phyloP scores from a whole-genome alignment of 2,329 filamentous ascomycete genomes.

The Ceratocystis diversiconidia region DNA sequence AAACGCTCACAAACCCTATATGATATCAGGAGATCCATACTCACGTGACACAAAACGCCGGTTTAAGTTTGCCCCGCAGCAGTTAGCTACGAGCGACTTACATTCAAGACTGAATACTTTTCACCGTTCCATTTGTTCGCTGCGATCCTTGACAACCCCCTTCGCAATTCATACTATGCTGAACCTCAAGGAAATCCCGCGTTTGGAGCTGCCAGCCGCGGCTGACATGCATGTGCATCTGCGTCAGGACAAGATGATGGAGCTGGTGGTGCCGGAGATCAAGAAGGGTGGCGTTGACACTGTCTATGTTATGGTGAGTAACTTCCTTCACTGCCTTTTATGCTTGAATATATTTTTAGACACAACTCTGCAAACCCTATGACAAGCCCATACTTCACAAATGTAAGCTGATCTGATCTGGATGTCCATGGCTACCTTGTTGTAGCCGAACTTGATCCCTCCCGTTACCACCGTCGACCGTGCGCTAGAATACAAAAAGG shows the following conservation, averaged over 20 bases:
- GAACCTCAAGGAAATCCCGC: conserved; percentile 26
- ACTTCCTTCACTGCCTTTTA: neutral
- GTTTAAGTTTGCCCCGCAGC: neutral
- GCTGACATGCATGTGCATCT: conserved; percentile 61
- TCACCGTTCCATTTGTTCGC: no score
- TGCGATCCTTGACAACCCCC: neutral
- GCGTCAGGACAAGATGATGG: conserved; percentile 52
- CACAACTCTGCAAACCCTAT: neutral
- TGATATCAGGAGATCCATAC: neutral
- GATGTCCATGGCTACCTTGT: neutral
- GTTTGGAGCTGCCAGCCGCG: conserved; percentile 44
- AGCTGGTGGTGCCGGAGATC: conserved; percentile 37
- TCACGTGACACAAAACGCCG: neutral
- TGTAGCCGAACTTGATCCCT: conserved; percentile 26
- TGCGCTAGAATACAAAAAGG: conserved; percentile 51
- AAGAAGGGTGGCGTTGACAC: conserved; percentile 51
- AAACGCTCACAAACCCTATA: neutral
- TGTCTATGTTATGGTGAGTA: conserved; percentile 31
- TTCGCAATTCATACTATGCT: conserved; percentile 20
- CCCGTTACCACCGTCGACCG: conserved; percentile 43
- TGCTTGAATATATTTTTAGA: neutral
- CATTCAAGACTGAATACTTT: neutral
- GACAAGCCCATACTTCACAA: neutral
- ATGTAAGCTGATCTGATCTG: conserved; percentile 10
- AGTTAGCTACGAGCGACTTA: neutral